Evolutionary conservation across 2,329 filamentous ascomycete species (phyloP), one percentile per base, ranked within the genome.

Genomic region (Cladophialophora bantiana): DNA sequence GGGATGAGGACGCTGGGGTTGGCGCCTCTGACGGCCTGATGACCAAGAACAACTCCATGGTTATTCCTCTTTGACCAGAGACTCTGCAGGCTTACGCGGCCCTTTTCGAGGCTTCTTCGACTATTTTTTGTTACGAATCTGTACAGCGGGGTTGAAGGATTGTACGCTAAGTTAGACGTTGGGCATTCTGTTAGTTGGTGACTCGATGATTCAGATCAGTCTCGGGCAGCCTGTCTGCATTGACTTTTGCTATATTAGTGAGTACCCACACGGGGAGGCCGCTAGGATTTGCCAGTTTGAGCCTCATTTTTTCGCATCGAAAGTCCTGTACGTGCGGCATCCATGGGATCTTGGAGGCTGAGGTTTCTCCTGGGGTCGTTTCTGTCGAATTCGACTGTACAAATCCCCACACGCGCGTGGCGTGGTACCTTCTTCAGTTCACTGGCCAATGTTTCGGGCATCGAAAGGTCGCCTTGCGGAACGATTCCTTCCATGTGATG

Each of bases 1-100:
- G 93, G 91, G 68, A 96, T 96, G 93, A 85, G 85, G 69, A 78
- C 96, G 73, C 82, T 96, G 71, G 93, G 93, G 1, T 81, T 96
- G 77, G 88, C 83, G 61, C 93, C 93, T 9, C 89, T 96, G 56
- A 89, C 94, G 35, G 50, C n/a, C 26, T 60, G 58, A 60, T 32
- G 15, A n/a, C 15, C 12, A 36, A 50, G 58, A 52, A 18, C 31
- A 34, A 20, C 26, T 4, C 36, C 52, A 26, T 2, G 26, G 9
- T 34, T 60, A 42, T 9, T 15, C 7, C 10, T 36, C n/a, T 12
- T 26, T 15, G 20, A 20, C 45, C 45, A 26, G 15, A 50, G 5
- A 10, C 45, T 12, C 7, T 1, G 45, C 45, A 31, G 9, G 45
- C 45, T 31, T 50, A 31, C 45, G 45, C 45, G 4, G 45, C 12